Conservation (phyloP, 2,329 filamentous ascomycete species). For the Hyphodiscus sp. region DNA sequence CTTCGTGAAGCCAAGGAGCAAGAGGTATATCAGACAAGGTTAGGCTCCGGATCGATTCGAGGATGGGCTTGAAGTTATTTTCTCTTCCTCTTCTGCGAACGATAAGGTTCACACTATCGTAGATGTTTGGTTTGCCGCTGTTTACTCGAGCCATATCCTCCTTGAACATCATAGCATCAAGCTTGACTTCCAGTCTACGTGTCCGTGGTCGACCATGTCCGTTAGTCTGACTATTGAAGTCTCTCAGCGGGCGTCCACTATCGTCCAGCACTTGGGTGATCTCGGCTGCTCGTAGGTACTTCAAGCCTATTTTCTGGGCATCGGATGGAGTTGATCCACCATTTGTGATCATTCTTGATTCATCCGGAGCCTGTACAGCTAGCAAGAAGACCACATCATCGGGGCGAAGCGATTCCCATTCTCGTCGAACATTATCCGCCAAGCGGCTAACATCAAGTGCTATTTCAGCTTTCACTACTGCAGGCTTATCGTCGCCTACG, state of each 20-base stretch:
- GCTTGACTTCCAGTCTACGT: constrained; percentile 68
- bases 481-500: constrained; percentile 79
- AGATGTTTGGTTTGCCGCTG: constrained; percentile 69
- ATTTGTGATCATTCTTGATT: constrained; percentile 45
- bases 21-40: constrained; percentile 79
- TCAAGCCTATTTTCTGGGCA: constrained; percentile 59
- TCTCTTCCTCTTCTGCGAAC: constrained; percentile 78
- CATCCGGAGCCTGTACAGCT: constrained; percentile 58
- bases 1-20: constrained; percentile 89
- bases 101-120: constrained; percentile 78
- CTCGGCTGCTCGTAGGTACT: constrained; percentile 72
- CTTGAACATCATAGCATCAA: constrained; percentile 75
- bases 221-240: constrained; percentile 55
- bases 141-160: constrained; percentile 62
- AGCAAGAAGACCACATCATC: constrained; percentile 90
- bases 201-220: constrained; percentile 53
- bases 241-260: constrained; percentile 66
- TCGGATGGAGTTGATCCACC: constrained; percentile 42
- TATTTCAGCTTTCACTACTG: constrained; percentile 80
- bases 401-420: constrained; percentile 83
- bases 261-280: constrained; percentile 83
- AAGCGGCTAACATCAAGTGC: constrained; percentile 75
- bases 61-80: constrained; percentile 93
- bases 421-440: constrained; percentile 66
- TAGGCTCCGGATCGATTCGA: constrained; percentile 85